A percentile compares a stretch with the other conserved stretches of the same genome.
Evolutionary conservation across 371 early-diverging fungal species (phyloP).

Genomic region (Rhizopus stolonifer): DNA sequence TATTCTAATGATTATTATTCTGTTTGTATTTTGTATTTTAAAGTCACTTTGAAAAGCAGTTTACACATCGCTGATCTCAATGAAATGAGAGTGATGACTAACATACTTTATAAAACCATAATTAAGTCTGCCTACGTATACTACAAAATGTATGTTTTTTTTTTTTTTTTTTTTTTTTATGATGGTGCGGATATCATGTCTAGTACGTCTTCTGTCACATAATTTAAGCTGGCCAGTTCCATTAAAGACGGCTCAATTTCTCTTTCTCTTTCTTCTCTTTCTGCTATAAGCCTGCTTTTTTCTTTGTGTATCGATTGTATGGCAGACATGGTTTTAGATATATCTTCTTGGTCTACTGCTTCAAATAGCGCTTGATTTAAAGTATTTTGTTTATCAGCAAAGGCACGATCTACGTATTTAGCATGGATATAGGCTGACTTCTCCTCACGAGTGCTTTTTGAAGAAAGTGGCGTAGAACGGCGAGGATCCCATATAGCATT

Average conservation of each 20-base stretch:
- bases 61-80: too few species aligned
- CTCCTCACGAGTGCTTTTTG: constrained; percentile 17
- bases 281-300: background rate
- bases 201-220: background rate
- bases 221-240: background rate
- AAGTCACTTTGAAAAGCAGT: too few species aligned
- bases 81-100: too few species aligned
- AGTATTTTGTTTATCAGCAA: constrained; percentile 17
- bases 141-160: too few species aligned
- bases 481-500: constrained; percentile 61
- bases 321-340: constrained; percentile 41
- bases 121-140: too few species aligned
- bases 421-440: constrained; percentile 29
- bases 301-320: constrained; percentile 10
- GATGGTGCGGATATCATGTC: background rate
- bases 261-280: background rate
- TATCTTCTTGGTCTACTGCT: constrained; percentile 43
- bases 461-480: constrained; percentile 8
- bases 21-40: too few species aligned
- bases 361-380: constrained; percentile 27
- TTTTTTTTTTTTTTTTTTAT: too few species aligned
- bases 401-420: constrained; percentile 41
- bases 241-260: background rate
- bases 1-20: too few species aligned
- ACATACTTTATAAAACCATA: too few species aligned